A percentile compares a stretch with the other conserved stretches of the same genome.
Evolutionary conservation across 2,329 filamentous ascomycete species (phyloP).

Genomic region (Claviceps sp.): DNA sequence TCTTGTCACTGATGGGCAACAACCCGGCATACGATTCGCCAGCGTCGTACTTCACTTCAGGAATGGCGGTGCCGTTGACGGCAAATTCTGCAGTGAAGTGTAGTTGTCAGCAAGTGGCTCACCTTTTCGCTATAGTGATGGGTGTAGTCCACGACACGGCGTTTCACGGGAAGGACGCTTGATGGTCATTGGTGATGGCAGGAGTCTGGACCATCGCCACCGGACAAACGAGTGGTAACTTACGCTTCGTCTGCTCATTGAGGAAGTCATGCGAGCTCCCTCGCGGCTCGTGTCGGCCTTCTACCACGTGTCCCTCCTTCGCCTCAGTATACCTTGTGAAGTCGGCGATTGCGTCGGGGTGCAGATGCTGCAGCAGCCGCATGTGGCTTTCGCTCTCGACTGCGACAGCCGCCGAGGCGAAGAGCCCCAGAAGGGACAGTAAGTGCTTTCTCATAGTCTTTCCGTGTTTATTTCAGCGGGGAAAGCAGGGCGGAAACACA

Average conservation of each 20-base stretch:
- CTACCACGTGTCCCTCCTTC: neutral
- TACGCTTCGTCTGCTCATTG: conserved; percentile 10
- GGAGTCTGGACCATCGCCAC: too few relatives aligned
- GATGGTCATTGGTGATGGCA: too few relatives aligned
- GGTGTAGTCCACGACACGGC: neutral
- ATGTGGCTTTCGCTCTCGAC: neutral
- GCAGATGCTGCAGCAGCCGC: neutral
- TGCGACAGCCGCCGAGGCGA: neutral
- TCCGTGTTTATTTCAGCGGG: neutral
- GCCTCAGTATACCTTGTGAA: neutral
- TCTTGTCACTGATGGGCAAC: conserved; percentile 35
- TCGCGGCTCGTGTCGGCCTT: neutral
- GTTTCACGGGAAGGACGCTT: too few relatives aligned
- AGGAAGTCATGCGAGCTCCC: conserved; percentile 4
- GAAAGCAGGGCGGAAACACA: neutral
- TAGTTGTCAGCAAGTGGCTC: neutral
- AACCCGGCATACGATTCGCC: conserved; percentile 46
- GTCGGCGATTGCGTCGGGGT: neutral
- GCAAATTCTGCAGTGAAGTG: conserved; percentile 35
- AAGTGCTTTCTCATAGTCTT: neutral
- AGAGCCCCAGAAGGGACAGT: conserved; percentile 2
- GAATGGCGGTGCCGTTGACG: conserved; percentile 47
- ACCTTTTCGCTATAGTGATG: neutral
- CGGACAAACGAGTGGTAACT: neutral
- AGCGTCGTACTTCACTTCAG: conserved; percentile 51